phyloP scores from a whole-genome alignment of 164 flowering plant species.

The Chimonanthus salicifolius region DNA sequence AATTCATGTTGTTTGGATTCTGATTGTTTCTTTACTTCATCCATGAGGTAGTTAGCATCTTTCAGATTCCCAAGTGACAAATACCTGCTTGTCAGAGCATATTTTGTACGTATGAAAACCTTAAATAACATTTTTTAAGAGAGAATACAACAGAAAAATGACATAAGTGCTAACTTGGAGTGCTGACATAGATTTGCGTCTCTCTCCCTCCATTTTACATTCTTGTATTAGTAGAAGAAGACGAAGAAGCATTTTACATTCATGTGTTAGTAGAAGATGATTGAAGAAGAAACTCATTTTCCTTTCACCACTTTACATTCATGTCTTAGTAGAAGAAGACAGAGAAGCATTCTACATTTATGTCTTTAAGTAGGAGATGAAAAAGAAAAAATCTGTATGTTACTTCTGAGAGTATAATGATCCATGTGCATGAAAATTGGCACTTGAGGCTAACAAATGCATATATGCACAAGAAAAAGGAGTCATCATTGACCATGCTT shows the following conservation, averaged over 20 bases:
- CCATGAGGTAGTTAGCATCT: conserved; percentile 88
- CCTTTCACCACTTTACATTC: no score
- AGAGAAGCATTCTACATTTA: no score
- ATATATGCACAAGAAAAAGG: no score
- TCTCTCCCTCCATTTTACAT: neutral
- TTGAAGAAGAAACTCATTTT: no score
- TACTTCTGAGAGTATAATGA: neutral
- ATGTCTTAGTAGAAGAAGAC: no score
- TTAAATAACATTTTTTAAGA: neutral
- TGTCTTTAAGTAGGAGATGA: no score
- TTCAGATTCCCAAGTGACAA: conserved; percentile 63
- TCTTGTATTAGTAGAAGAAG: neutral
- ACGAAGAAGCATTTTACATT: no score
- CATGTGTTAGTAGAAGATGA: no score
- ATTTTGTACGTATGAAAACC: conserved; percentile 3
- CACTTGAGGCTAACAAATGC: no score
- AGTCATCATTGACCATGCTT: no score
- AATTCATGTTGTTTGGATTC: conserved; percentile 39
- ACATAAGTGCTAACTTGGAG: neutral
- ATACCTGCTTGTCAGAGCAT: conserved; percentile 46
- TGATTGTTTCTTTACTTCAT: conserved; percentile 62
- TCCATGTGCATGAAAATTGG: neutral
- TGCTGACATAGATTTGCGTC: neutral
- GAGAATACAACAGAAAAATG: neutral
- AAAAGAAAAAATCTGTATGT: no score